Conservation (phyloP, 2,329 filamentous ascomycete species). For the Paecilomyces variotii region DNA sequence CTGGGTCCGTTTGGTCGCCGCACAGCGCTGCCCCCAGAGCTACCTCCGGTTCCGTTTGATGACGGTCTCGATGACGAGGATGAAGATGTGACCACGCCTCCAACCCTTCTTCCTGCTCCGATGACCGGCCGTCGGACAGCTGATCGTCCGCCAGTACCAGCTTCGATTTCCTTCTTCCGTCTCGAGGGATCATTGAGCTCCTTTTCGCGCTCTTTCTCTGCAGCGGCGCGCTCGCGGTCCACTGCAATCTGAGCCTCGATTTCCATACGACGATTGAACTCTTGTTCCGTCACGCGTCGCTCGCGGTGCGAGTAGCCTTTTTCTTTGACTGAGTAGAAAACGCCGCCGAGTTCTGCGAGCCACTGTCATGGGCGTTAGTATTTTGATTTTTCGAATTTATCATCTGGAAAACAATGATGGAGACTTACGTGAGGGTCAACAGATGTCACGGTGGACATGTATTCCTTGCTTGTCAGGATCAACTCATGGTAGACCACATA, state of each 20-base stretch:
- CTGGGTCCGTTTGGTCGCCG: conserved; percentile 29
- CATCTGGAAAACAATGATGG: neutral
- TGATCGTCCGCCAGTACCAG: conserved; percentile 11
- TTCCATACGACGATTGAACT: conserved; percentile 89
- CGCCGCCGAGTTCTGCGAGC: conserved; percentile 91
- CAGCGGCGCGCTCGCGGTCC: conserved; percentile 57
- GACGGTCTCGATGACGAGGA: conserved; percentile 14
- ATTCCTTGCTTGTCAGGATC: conserved; percentile 92
- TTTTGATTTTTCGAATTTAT: neutral
- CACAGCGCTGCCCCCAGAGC: conserved; percentile 27
- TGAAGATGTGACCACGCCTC: conserved; percentile 22
- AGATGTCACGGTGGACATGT: conserved; percentile 93
- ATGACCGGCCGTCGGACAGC: conserved; percentile 17
- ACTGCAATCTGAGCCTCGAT: conserved; percentile 88
- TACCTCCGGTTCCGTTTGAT: conserved; percentile 12
- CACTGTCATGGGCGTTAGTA: conserved; percentile 41
- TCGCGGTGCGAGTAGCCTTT: conserved; percentile 88
- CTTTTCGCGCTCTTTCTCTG: conserved; percentile 31
- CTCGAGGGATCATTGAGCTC: conserved; percentile 27
- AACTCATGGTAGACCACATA: conserved; percentile 98
- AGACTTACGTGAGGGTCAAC: conserved; percentile 70
- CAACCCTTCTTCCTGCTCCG: conserved; percentile 14
- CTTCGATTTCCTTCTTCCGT: conserved; percentile 29
- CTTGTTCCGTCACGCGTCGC: conserved; percentile 77
- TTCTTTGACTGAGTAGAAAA: conserved; percentile 96